Conservation (phyloP, 768 basidiomycete species). For the Mycena venus region DNA sequence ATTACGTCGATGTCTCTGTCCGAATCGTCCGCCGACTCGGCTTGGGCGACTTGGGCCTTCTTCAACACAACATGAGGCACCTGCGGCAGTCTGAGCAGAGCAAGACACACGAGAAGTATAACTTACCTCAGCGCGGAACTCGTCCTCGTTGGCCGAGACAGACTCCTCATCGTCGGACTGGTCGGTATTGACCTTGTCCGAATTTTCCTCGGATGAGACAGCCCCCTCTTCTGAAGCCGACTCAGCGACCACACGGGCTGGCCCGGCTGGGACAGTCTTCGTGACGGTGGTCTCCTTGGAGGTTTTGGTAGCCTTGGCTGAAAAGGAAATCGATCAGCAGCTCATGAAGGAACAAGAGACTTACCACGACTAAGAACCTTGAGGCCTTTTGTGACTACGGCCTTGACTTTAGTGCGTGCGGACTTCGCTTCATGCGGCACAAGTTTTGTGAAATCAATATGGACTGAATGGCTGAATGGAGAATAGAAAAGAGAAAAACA, state of each 20-base stretch:
- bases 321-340: background rate
- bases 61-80: no score
- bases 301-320: background rate
- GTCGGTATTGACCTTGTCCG: background rate
- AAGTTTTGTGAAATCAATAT: background rate
- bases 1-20: no score
- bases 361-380: background rate
- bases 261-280: background rate
- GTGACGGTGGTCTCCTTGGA: background rate
- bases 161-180: background rate
- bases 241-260: background rate
- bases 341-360: background rate
- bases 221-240: background rate
- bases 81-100: no score
- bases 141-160: no score
- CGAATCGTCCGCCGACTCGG: no score
- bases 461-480: background rate
- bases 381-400: background rate
- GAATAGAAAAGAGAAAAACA: background rate
- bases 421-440: background rate
- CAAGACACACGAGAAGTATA: no score
- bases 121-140: no score
- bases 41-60: no score
- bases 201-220: background rate
- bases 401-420: background rate